Evolutionary conservation across 1,139 yeast species (phyloP).

Genomic region (Meyerozyma smithsonii): DNA sequence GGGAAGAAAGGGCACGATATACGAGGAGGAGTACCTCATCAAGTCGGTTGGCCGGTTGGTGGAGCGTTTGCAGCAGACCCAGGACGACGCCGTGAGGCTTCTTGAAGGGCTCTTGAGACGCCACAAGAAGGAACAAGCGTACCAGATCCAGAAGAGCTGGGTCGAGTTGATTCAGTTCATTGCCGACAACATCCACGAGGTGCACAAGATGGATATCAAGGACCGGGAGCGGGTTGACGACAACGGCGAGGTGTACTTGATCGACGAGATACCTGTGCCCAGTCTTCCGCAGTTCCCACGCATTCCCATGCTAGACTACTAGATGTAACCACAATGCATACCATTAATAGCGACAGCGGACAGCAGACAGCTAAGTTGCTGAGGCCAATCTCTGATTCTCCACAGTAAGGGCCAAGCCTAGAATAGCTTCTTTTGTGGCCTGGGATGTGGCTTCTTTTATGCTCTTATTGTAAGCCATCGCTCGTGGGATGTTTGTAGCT

Average conservation of each 20-base stretch:
- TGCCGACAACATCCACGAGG: conserved; percentile 60
- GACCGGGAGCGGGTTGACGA: conserved; percentile 89
- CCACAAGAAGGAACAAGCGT: conserved; percentile 71
- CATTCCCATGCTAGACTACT: conserved; percentile 51
- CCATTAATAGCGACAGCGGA: no score
- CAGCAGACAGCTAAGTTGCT: no score
- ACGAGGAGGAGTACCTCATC: conserved; percentile 92
- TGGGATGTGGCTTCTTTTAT: conserved; percentile 52
- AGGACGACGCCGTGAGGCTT: conserved; percentile 66
- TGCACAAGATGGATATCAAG: conserved; percentile 72
- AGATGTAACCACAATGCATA: no score
- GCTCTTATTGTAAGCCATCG: conserved; percentile 36
- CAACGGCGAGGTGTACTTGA: conserved; percentile 73
- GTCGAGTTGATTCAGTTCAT: conserved; percentile 52
- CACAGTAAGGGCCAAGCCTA: conserved; percentile 18
- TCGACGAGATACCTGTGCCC: conserved; percentile 72
- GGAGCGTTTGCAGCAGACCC: conserved; percentile 74
- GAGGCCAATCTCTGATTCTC: no score
- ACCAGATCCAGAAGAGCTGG: conserved; percentile 70
- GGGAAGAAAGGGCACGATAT: conserved; percentile 95
- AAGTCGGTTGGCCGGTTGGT: conserved; percentile 82
- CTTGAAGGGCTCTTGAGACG: conserved; percentile 77
- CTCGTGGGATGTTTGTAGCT: conserved; percentile 30
- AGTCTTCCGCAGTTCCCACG: conserved; percentile 54
- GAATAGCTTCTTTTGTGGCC: conserved; percentile 39